These are phyloP conservation scores for Hyphodiscus sp. DNA, from an alignment of 2,329 filamentous ascomycete species.

Conservation along the genomic window DNA sequence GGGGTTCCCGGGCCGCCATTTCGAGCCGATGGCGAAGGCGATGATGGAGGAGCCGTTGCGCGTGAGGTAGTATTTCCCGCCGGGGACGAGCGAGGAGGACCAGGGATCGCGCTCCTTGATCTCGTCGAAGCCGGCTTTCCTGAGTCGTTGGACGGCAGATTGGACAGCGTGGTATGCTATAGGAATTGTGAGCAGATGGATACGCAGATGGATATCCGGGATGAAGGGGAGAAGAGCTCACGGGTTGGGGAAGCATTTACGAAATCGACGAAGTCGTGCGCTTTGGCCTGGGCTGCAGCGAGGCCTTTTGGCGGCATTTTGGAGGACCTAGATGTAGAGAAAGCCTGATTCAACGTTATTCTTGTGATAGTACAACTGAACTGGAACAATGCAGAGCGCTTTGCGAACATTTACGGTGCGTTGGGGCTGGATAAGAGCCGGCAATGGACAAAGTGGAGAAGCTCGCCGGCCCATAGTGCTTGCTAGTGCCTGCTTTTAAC, in stretches of 20 bases:
- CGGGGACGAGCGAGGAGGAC: conserved; percentile 70
- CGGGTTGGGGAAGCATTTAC: conserved; percentile 92
- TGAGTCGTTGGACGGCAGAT: conserved; percentile 67
- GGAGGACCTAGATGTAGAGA: conserved; percentile 4
- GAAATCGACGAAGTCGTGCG: conserved; percentile 77
- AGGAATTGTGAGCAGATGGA: not conserved
- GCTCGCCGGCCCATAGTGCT: not conserved
- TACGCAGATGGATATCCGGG: conserved; percentile 1
- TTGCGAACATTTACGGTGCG: conserved; percentile 10
- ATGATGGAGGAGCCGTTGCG: conserved; percentile 89
- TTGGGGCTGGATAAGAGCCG: not conserved
- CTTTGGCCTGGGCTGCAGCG: conserved; percentile 26
- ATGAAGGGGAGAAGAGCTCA: conserved; percentile 39
- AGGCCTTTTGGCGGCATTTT: conserved; percentile 22
- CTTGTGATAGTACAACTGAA: conserved; percentile 4
- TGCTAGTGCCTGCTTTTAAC: no score
- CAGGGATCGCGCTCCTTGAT: conserved; percentile 90
- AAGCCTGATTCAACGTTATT: conserved; percentile 4
- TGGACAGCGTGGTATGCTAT: conserved; percentile 90
- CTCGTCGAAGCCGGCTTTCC: conserved; percentile 76
- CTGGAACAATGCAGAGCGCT: not conserved
- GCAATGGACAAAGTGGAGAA: not conserved
- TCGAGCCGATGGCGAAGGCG: conserved; percentile 82
- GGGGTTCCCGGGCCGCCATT: conserved; percentile 88
- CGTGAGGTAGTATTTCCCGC: conserved; percentile 94